These are phyloP conservation scores for Fusarium azukiicola DNA, from an alignment of 2,329 filamentous ascomycete genomes.

Conservation along the genomic window DNA sequence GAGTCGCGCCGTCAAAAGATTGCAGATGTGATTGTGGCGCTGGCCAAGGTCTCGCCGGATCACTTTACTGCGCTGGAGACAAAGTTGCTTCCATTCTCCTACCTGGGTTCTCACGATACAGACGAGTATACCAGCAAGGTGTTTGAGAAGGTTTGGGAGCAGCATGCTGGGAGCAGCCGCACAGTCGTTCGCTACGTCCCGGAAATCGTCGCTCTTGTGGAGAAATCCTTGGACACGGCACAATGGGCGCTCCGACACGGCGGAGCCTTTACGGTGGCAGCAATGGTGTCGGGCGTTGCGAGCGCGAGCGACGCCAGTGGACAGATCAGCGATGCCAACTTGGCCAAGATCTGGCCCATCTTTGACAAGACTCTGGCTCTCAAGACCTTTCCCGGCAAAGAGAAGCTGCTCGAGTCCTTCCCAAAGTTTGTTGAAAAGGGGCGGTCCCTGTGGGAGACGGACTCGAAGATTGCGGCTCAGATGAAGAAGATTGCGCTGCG, in stretches of 20 bases:
- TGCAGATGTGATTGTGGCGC: constrained; percentile 90
- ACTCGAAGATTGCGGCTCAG: constrained; percentile 76
- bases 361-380: constrained; percentile 90
- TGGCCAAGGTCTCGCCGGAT: constrained; percentile 94
- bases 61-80: constrained; percentile 89
- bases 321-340: constrained; percentile 79
- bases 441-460: constrained; percentile 76
- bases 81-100: constrained; percentile 91
- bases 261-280: constrained; percentile 89
- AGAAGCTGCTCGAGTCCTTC: constrained; percentile 89
- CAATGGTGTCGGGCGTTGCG: constrained; percentile 84
- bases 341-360: constrained; percentile 88
- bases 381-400: constrained; percentile 97
- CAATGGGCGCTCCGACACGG: constrained; percentile 97
- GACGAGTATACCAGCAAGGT: constrained; percentile 89
- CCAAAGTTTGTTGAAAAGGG: constrained; percentile 87
- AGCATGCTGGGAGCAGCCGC: constrained; percentile 92
- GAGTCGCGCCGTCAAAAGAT: constrained; percentile 87
- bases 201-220: constrained; percentile 88
- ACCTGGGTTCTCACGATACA: constrained; percentile 91
- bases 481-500: constrained; percentile 91
- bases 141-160: constrained; percentile 93
- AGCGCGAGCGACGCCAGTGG: constrained; percentile 77
- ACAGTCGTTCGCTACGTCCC: constrained; percentile 91
- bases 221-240: constrained; percentile 86